Conservation (phyloP, 139 green algal genomes). For the Coccomyxa sp. region DNA sequence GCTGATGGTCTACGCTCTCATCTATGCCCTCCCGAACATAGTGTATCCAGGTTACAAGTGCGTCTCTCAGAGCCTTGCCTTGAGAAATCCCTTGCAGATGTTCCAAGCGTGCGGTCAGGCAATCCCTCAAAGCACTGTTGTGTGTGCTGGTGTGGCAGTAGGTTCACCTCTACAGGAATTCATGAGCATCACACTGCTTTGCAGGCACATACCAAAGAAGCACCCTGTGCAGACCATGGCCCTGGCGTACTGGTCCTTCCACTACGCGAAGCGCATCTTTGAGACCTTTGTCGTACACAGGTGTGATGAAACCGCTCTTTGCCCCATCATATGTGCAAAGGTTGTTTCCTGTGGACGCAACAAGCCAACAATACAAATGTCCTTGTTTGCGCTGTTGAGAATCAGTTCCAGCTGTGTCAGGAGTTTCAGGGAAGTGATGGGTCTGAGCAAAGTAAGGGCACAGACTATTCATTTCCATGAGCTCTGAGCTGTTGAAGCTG, state of each 20-base stretch:
- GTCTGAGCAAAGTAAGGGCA: not conserved
- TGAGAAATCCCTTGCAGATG: too few species aligned
- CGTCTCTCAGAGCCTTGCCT: constrained; percentile 8
- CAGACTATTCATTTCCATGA: not conserved
- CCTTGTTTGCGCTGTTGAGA: too few species aligned
- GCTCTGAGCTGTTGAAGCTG: not conserved
- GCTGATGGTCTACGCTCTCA: constrained; percentile 86
- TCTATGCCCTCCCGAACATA: constrained; percentile 80
- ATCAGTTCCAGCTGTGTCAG: too few species aligned
- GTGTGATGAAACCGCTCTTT: constrained; percentile 32
- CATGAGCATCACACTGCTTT: not conserved
- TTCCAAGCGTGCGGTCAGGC: not conserved
- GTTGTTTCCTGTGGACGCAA: too few species aligned
- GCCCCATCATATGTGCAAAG: not conserved
- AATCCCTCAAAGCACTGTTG: not conserved
- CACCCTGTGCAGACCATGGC: constrained; percentile 74
- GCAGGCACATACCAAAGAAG: constrained; percentile 8
- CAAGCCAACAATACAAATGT: too few species aligned
- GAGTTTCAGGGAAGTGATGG: too few species aligned
- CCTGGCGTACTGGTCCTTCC: constrained; percentile 84
- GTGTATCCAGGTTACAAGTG: constrained; percentile 64
- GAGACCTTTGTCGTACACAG: constrained; percentile 95
- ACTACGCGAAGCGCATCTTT: constrained; percentile 94
- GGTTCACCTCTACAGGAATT: not conserved
- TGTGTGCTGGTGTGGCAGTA: not conserved